These are phyloP conservation scores for Cyberlindnera bimundalis DNA, from an alignment of 805 yeast species.

Conservation along the genomic window DNA sequence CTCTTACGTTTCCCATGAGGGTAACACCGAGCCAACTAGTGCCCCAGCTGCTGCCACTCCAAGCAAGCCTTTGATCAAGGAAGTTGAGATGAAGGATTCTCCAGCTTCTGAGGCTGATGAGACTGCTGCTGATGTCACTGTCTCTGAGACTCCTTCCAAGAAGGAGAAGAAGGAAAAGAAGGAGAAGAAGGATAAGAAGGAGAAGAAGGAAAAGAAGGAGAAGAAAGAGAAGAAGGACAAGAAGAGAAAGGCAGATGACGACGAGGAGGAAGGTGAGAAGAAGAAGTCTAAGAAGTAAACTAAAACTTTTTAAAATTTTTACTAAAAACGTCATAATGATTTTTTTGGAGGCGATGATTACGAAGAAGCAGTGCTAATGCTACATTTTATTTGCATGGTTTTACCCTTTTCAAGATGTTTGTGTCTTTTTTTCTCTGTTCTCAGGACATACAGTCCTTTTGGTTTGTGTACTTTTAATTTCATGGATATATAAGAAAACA, in stretches of 20 bases:
- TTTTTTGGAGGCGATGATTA: slow-evolving; percentile 3
- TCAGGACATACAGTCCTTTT: slow-evolving; percentile 4
- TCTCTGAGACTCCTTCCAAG: slow-evolving; percentile 35
- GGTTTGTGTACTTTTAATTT: slow-evolving; percentile 15
- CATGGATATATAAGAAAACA: slow-evolving; percentile 10
- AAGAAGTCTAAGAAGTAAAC: slow-evolving; percentile 31
- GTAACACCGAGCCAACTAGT: slow-evolving; percentile 50
- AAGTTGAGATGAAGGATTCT: slow-evolving; percentile 32
- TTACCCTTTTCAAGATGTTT: slow-evolving; percentile 10
- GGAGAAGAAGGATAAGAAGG: slow-evolving; percentile 53
- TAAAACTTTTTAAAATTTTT: not conserved
- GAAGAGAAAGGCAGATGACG: slow-evolving; percentile 57
- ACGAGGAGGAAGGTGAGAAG: slow-evolving; percentile 48
- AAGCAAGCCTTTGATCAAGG: slow-evolving; percentile 44
- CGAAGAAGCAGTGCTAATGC: slow-evolving; percentile 1
- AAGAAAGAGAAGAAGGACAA: slow-evolving; percentile 41
- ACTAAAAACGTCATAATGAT: slow-evolving; percentile 1
- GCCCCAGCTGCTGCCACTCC: slow-evolving; percentile 33
- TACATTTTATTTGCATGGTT: slow-evolving; percentile 16
- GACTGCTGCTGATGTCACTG: slow-evolving; percentile 19
- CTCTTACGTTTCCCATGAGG: slow-evolving; percentile 69
- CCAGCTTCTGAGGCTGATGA: slow-evolving; percentile 30
- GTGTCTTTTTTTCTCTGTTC: slow-evolving; percentile 7
- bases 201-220: slow-evolving; percentile 46
- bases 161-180: slow-evolving; percentile 61